Percentiles rank a stretch among this genome's conserved stretches.
Conservation (phyloP, 768 basidiomycete species). For the Russula sp. region DNA sequence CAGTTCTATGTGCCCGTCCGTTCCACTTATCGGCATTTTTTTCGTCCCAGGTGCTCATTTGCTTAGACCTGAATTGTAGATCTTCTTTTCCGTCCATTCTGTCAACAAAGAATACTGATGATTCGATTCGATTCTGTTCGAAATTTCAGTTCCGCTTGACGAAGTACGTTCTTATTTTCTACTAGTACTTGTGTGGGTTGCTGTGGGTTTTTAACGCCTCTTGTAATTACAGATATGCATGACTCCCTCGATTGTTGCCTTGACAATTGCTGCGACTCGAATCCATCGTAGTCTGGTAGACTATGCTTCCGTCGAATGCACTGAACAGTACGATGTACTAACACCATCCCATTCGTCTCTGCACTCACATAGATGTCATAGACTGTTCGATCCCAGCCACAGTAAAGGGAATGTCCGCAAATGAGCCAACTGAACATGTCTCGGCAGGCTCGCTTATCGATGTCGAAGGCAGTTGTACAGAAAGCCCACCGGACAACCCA, state of each 20-base stretch:
- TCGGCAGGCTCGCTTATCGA: not conserved
- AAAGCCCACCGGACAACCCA: not conserved
- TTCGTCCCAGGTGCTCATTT: not conserved
- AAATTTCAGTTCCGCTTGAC: not conserved
- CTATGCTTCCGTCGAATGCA: no score
- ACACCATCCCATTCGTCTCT: not conserved
- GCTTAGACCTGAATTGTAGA: not conserved
- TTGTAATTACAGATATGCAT: not conserved
- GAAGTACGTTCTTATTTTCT: not conserved
- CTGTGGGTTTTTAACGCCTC: not conserved
- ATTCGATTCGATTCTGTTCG: not conserved
- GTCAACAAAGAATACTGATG: no score
- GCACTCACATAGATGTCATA: not conserved
- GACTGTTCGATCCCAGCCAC: not conserved
- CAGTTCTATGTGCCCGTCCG: no score
- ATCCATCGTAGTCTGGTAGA: not conserved
- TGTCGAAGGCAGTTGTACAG: not conserved
- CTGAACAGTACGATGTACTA: not conserved
- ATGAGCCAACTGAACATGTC: not conserved
- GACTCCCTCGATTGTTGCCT: not conserved
- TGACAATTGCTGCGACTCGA: conserved; percentile 4
- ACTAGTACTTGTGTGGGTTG: no score
- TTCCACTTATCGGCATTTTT: not conserved
- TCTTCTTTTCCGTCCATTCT: not conserved
- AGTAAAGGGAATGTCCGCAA: not conserved